Conservation (phyloP, 176 grass and related monocot genomes). For the Ampelocalamus luodianensis region DNA sequence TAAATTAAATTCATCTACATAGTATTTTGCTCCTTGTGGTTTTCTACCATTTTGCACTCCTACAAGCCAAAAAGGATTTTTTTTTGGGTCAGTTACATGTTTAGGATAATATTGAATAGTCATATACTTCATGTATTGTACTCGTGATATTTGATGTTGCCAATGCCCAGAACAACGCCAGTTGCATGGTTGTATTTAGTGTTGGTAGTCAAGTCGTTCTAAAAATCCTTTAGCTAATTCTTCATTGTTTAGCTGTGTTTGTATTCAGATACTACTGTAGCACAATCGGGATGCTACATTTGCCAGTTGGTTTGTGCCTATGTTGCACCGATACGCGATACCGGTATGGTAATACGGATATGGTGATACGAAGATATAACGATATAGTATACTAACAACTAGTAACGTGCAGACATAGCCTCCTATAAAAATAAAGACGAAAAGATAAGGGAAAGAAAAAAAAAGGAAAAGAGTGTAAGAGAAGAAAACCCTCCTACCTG, state of each 20-base stretch:
- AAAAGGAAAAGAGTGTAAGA: too few relatives aligned
- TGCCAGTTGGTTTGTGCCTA: neutral
- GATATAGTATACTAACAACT: too few relatives aligned
- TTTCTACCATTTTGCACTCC: conserved; percentile 1
- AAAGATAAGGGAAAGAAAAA: too few relatives aligned
- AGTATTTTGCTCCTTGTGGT: neutral
- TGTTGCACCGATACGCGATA: too few relatives aligned
- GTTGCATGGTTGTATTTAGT: neutral
- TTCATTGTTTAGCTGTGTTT: neutral
- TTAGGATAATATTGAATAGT: neutral
- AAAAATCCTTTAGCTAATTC: neutral
- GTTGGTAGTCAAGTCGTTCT: neutral
- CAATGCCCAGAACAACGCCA: neutral
- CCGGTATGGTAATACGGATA: too few relatives aligned
- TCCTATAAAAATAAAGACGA: too few relatives aligned
- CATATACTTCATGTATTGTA: neutral
- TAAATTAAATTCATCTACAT: neutral
- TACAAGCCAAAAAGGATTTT: neutral
- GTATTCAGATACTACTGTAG: conserved; percentile 4
- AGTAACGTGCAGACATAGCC: too few relatives aligned
- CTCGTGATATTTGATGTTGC: neutral
- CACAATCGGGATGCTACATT: neutral
- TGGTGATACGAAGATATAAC: too few relatives aligned
- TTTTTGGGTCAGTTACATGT: neutral
- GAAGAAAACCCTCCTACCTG: too few relatives aligned